Percentiles rank a stretch among this genome's conserved stretches.
Evolutionary conservation across 192 early-diverging fungal species (phyloP).

Genomic region (Backusella macrospora): DNA sequence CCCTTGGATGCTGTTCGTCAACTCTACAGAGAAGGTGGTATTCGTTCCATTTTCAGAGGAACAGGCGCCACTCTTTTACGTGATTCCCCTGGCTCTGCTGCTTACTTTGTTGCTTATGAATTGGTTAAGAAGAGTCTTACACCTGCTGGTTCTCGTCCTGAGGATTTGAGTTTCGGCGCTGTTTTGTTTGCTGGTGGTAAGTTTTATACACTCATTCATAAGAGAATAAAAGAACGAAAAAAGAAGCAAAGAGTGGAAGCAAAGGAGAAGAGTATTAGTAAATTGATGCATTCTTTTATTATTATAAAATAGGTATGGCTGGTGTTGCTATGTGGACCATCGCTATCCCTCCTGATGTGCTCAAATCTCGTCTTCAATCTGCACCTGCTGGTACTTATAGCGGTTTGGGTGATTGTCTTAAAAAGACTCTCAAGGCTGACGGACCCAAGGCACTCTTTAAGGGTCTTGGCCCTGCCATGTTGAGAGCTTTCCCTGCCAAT

Average conservation of each 20-base stretch:
- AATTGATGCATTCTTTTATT: neutral
- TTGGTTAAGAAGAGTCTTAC: conserved; percentile 73
- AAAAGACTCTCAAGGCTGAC: conserved; percentile 65
- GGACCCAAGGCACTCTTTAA: conserved; percentile 84
- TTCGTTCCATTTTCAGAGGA: conserved; percentile 88
- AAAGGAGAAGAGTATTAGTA: neutral
- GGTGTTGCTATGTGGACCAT: conserved; percentile 98
- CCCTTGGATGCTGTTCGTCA: conserved; percentile 85
- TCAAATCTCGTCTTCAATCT: conserved; percentile 89
- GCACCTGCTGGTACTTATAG: conserved; percentile 84
- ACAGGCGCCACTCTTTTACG: conserved; percentile 91
- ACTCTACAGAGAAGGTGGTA: conserved; percentile 85
- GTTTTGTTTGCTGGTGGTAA: conserved; percentile 91
- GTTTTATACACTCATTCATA: conserved; percentile 17
- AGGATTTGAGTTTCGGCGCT: conserved; percentile 75
- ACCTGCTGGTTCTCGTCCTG: conserved; percentile 63
- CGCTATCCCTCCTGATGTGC: conserved; percentile 87
- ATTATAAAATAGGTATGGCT: conserved; percentile 64
- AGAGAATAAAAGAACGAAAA: neutral
- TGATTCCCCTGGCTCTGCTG: conserved; percentile 93
- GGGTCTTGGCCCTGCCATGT: conserved; percentile 82
- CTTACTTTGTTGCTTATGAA: conserved; percentile 94
- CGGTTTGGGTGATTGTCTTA: conserved; percentile 62
- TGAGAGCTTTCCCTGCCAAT: conserved; percentile 85
- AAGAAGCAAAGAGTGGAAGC: neutral